Conservation (phyloP, 1,284 basidiomycete genomes). For the Ustilago shanxiensis region DNA sequence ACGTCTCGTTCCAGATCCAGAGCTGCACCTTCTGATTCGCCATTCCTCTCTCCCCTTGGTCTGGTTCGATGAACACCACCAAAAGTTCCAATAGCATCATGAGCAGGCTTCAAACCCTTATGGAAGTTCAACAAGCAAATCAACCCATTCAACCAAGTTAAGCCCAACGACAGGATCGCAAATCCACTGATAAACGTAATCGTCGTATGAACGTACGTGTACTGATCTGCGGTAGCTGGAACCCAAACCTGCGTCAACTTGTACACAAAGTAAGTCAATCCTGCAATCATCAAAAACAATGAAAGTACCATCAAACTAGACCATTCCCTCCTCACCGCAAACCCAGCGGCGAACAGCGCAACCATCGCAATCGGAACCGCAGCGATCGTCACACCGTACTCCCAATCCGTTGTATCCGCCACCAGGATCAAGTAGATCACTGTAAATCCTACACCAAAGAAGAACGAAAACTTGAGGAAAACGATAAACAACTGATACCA, state of each 20-base stretch:
- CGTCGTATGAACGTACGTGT: conserved; percentile 55
- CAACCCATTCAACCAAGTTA: conserved; percentile 54
- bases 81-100: conserved; percentile 55
- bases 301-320: conserved; percentile 56
- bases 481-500: conserved; percentile 65
- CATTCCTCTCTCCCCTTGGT: background rate
- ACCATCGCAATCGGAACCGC: conserved; percentile 58
- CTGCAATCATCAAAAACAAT: conserved; percentile 52
- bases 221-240: conserved; percentile 47
- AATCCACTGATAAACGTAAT: conserved; percentile 62
- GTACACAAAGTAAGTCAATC: conserved; percentile 55
- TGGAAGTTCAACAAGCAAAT: conserved; percentile 61
- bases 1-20: conserved; percentile 26
- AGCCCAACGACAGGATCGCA: conserved; percentile 38
- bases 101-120: conserved; percentile 54
- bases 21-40: conserved; percentile 11
- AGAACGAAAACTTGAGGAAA: conserved; percentile 63
- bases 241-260: conserved; percentile 58
- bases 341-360: conserved; percentile 52
- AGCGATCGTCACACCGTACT: conserved; percentile 61
- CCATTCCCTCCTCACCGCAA: conserved; percentile 57
- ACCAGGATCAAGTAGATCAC: conserved; percentile 63
- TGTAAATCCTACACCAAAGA: conserved; percentile 61
- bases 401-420: conserved; percentile 50
- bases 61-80: conserved; percentile 39